Base-by-base conservation (phyloP, 441 rosid species). In the Cnidoscolus chayamansa region DNA sequence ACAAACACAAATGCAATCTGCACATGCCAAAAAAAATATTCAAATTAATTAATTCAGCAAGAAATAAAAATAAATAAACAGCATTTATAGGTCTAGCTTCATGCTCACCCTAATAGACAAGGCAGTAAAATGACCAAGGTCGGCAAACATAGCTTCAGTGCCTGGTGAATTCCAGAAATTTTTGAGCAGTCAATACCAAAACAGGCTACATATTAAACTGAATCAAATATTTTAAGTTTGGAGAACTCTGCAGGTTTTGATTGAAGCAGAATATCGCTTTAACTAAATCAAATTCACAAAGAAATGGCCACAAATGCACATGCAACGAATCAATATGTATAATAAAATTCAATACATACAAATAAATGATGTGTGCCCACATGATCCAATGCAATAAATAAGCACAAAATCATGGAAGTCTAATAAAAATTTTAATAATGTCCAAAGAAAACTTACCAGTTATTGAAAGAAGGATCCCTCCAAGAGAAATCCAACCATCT, bases 401-500 rank as follows among this genome's bases (percentile, higher is more conserved):
- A 76, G 65, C 47, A 53, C 50, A 65, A 31, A 7, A 25, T 60
- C 31, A 76, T 55, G 68, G 60, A 65, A 55, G 11, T 32, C 32
- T 31, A 35, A 16, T n/a, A 59, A 56, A 40, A 49, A 63, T 50
- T 65, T 47, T 19, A 70, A 55, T 47, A 66, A 67, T 62, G 55
- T 73, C 64, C 25, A 70, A 68, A 82, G 74, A 65, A 65, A 71
- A 80, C 88, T 72, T 84, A 94, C 97, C 97, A 72, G 94, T 86
- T 79, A 92, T 83, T 60, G 85, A 87, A 58, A 94, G 96, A 76
- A 94, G 92, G 76, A 94, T 63, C 66, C 98, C 98, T 72, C 97
- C 98, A 66, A 94, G 96, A 75, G 98, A 90, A 81, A 92, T 82
- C 98, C 98, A 94, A 72, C 97, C 97, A 74, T 89, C 89, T 80